These are phyloP conservation scores for Echria macrotheca DNA, from an alignment of 495 filamentous ascomycete species.

Conservation along the genomic window DNA sequence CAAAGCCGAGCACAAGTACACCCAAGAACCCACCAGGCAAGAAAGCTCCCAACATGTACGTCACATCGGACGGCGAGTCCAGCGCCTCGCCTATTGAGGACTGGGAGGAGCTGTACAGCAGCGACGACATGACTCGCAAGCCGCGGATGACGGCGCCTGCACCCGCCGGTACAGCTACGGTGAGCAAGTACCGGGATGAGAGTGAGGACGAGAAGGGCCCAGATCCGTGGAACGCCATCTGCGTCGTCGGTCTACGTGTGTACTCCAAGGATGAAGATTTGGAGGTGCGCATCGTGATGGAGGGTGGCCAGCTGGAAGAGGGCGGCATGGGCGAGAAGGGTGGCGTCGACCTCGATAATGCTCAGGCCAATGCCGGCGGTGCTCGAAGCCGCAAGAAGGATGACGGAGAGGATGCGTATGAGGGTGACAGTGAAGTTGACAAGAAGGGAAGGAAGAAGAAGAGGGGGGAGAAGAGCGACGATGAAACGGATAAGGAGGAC, in stretches of 20 bases:
- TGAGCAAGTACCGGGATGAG: slow-evolving; percentile 36
- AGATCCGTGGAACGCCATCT: slow-evolving; percentile 48
- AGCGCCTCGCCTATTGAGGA: slow-evolving; percentile 46
- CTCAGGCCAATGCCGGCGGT: slow-evolving; percentile 46
- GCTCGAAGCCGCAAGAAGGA: slow-evolving; percentile 25
- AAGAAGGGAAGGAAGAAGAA: slow-evolving; percentile 19
- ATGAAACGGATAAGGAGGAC: slow-evolving; percentile 19
- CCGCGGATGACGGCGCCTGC: slow-evolving; percentile 34
- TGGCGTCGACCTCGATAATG: slow-evolving; percentile 43
- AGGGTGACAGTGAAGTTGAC: slow-evolving; percentile 30
- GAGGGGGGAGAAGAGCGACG: slow-evolving; percentile 14
- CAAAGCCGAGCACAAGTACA: not conserved
- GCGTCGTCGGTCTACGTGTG: slow-evolving; percentile 44
- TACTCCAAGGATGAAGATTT: slow-evolving; percentile 46
- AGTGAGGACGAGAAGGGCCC: slow-evolving; percentile 42
- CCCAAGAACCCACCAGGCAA: slow-evolving; percentile 10
- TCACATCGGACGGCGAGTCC: slow-evolving; percentile 40
- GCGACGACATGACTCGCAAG: slow-evolving; percentile 47
- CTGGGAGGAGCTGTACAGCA: slow-evolving; percentile 46
- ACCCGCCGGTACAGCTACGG: slow-evolving; percentile 22
- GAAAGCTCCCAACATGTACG: slow-evolving; percentile 25
- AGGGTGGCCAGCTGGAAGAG: slow-evolving; percentile 43
- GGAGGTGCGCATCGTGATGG: slow-evolving; percentile 43
- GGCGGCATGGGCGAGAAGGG: slow-evolving; percentile 49
- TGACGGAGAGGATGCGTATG: slow-evolving; percentile 28